phyloP scores from a whole-genome alignment of 331 rosid species.

The Spiraea crenata region DNA sequence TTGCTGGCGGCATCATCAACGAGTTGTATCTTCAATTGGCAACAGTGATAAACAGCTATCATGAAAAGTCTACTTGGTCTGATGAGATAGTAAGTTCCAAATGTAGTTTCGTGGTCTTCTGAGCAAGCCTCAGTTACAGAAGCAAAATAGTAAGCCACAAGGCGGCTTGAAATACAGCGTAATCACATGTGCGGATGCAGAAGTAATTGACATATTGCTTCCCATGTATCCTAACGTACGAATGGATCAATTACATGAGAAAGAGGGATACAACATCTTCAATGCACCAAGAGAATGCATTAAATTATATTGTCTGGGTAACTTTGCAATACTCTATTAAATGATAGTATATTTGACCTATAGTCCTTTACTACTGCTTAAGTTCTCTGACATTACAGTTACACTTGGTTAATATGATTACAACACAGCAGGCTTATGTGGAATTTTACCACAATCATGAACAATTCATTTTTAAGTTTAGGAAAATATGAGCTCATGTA shows the following conservation, averaged over 20 bases:
- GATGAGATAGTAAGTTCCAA: conserved; percentile 48
- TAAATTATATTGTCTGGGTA: background rate
- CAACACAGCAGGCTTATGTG: too few species aligned
- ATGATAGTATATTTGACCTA: background rate
- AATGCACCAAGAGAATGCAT: background rate
- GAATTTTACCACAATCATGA: too few species aligned
- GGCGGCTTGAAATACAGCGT: conserved; percentile 62
- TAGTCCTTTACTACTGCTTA: background rate
- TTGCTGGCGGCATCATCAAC: conserved; percentile 53
- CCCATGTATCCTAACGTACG: conserved; percentile 69
- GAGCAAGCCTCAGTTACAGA: conserved; percentile 35
- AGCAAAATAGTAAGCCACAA: conserved; percentile 57
- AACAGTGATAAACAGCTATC: conserved; percentile 70
- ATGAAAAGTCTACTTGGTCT: conserved; percentile 66
- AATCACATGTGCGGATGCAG: conserved; percentile 84
- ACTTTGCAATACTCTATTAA: background rate
- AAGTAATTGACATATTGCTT: conserved; percentile 62
- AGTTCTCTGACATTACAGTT: too few species aligned
- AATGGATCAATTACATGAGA: background rate
- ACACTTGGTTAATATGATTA: background rate
- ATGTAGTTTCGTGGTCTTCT: conserved; percentile 41
- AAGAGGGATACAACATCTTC: background rate
- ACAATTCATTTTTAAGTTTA: too few species aligned
- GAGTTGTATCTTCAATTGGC: conserved; percentile 74
- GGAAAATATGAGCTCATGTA: too few species aligned